Evolutionary conservation across 148 eudicot genomes (phyloP), one percentile per base, ranked within the genome.

Genomic region (Euryodendron excelsum): DNA sequence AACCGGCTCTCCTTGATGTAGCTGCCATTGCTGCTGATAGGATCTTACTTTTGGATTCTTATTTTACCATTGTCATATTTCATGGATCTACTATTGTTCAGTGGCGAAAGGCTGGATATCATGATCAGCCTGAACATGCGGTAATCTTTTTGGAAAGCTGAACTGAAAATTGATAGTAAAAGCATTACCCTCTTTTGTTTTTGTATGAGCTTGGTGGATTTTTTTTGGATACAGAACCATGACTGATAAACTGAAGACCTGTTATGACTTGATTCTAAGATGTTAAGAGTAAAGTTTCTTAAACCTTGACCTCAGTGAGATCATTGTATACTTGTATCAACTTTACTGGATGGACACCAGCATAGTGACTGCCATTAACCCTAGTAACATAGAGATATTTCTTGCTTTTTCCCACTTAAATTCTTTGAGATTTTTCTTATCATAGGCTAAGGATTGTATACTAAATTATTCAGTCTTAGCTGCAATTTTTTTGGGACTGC

Each of bases 41-140:
- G 82, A 88, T 96, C 80, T 90, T 96, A 82, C 89, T 96, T 44
- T 77, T 96, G 80, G 99, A 96, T 80, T 83, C 99, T 53, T 96
- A 89, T 83, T 96, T 96, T 65, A 96, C 94, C 36, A 68, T 93
- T 41, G 99, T 96, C n/a, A 83, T 96, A 80, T 96, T 96, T 81
- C 99, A 96, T 80, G 99, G 99, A 62, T 84, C 93, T 65, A 89
- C 90, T 53, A 78, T 96, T 89, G 98, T 92, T 77, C 99, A 91
- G 80, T 96, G 99, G 98, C 88, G 99, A 62, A 96, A 93, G 87
- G 93, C 94, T 83, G 97, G 94, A 74, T 96, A 91, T 84, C 99
- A 96, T 5, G 87, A 83, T 83, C 85, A 79, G 84, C 97, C 97
- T 68, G 97, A 96, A 77, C 98, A 96, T 82, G 84, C 86, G 97